Evolutionary conservation across 805 yeast genomes (phyloP).

Genomic region (Cyberlindnera misumaiensis): DNA sequence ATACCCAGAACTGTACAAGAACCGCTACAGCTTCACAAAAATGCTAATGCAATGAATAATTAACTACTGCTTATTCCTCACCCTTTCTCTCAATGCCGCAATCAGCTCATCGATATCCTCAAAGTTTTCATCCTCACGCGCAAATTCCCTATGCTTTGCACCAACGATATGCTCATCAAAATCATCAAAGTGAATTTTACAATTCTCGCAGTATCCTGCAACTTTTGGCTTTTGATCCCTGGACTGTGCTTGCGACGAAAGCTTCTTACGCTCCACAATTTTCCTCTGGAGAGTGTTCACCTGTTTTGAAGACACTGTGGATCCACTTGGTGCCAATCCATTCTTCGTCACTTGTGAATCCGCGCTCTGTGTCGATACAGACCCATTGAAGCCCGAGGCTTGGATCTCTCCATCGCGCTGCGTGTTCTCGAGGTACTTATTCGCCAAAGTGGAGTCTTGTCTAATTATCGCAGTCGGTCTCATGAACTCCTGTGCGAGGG

Average conservation of each 20-base stretch:
- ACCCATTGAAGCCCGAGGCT: conserved; percentile 53
- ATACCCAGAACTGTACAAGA: no score
- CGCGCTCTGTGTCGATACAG: conserved; percentile 23
- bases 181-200: conserved; percentile 75
- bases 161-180: conserved; percentile 70
- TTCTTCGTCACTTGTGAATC: conserved; percentile 32
- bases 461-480: conserved; percentile 13
- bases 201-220: conserved; percentile 91
- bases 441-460: conserved; percentile 15
- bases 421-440: conserved; percentile 17
- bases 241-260: conserved; percentile 11
- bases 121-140: conserved; percentile 64
- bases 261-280: conserved; percentile 21
- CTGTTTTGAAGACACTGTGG: conserved; percentile 49
- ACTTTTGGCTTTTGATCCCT: conserved; percentile 20
- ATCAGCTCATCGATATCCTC: conserved; percentile 71
- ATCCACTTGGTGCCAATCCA: conserved; percentile 54
- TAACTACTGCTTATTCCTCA: conserved; percentile 15
- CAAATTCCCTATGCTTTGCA: conserved; percentile 72
- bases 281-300: conserved; percentile 42
- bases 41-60: background rate
- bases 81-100: conserved; percentile 24
- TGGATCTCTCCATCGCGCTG: conserved; percentile 40
- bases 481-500: conserved; percentile 4
- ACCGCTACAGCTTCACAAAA: no score